Base-by-base conservation (phyloP, 2,329 filamentous ascomycete genomes). In the Boeremia lycopersici region DNA sequence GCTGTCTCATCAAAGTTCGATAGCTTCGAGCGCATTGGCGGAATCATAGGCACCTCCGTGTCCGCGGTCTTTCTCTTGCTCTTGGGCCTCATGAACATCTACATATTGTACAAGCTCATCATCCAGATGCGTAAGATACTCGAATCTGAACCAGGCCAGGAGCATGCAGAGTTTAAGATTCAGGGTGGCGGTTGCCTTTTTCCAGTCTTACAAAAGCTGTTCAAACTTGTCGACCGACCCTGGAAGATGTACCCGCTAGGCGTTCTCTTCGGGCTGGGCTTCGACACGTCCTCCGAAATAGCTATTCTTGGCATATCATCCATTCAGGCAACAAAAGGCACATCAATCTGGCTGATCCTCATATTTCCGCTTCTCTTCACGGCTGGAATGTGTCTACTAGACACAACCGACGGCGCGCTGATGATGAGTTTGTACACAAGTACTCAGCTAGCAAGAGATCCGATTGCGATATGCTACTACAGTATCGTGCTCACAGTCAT, bases 201-300 rank as follows among this genome's bases (percentile, higher is more conserved):
- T 25, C 79, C 80, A 0, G 70, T 95, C 1, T 85, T 97, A 48
- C 86, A 89, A 53, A 84, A 81, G 57, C 81, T 96, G 57, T 97
- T 98, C 76, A 86, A 85, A 36, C 78, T 96, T 23, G 84, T 88
- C 64, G 82, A 88, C 63, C 75, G 79, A 5, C 89, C 90, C 0
- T 98, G 93, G 93, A 98, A 98, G 75, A 96, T 96, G 92, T 95
- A 96, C 63, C 92, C 91, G 0, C 79, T 96, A 0, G 93, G 93
- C 0, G 82, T 98, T 0, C 78, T 98, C 4, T 98, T 81, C 52
- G 95, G 93, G 0, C 81, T 98, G 0, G 95, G 93, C 0, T 98
- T 99, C 72, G 95, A 98, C 72, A 98, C 95, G 0, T 96, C 90
- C 35, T 96, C 91, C 7, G 93, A 99, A 74, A 90, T 98, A 67